These are phyloP conservation scores for Clitoria ternatea DNA, from an alignment of 306 rosid species.

Conservation along the genomic window DNA sequence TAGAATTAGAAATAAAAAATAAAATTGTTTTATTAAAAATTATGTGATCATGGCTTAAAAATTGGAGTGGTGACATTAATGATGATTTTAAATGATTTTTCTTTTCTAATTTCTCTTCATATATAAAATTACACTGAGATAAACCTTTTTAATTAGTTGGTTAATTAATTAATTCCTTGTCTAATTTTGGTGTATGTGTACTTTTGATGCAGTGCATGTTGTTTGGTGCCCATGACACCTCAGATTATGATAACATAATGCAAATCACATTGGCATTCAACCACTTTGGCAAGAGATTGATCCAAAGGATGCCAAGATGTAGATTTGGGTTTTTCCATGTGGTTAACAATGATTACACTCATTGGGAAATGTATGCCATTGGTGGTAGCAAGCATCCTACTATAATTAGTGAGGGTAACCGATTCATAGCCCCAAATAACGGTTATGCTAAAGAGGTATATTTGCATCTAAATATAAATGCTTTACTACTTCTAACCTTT, in stretches of 20 bases:
- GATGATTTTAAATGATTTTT: too few relatives aligned
- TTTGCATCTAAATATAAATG: not conserved
- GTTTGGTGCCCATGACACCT: conserved; percentile 67
- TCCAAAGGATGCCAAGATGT: conserved; percentile 88
- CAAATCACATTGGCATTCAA: conserved; percentile 87
- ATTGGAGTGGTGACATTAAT: too few relatives aligned
- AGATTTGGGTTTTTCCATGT: conserved; percentile 76
- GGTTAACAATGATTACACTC: conserved; percentile 81
- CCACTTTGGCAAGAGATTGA: conserved; percentile 70
- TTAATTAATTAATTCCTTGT: not conserved
- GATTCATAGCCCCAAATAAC: conserved; percentile 68
- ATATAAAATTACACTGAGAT: too few relatives aligned
- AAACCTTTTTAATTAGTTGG: not conserved
- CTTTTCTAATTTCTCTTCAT: too few relatives aligned
- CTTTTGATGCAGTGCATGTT: conserved; percentile 67
- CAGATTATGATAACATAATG: conserved; percentile 47
- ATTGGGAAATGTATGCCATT: conserved; percentile 91
- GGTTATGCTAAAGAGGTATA: conserved; percentile 50
- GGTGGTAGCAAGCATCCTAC: conserved; percentile 83
- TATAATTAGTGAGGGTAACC: conserved; percentile 80
- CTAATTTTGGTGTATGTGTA: not conserved
- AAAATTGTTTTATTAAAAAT: too few relatives aligned
- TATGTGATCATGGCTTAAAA: too few relatives aligned
- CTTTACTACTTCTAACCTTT: too few relatives aligned
- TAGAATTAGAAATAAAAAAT: too few relatives aligned